These are phyloP conservation scores for Amaranthus cruentus DNA, from an alignment of 148 eudicot genomes.

Conservation along the genomic window DNA sequence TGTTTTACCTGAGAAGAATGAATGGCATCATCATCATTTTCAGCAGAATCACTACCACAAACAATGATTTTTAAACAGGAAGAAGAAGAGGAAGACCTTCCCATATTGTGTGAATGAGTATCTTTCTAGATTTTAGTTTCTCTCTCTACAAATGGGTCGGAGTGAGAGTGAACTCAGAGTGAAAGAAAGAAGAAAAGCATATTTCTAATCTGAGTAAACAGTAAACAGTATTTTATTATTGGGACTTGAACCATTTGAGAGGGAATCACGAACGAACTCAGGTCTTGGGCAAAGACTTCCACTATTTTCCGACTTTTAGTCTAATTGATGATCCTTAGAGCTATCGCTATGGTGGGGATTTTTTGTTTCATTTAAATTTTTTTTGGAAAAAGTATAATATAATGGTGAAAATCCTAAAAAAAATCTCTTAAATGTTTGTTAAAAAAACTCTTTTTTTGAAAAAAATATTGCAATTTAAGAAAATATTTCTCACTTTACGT, in stretches of 20 bases:
- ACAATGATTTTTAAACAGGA: constrained; percentile 75
- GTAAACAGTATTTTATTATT: background rate
- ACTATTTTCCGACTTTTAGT: too few species aligned
- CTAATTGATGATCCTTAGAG: too few species aligned
- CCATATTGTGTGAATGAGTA: constrained; percentile 4
- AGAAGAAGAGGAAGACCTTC: constrained; percentile 17
- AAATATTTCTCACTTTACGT: too few species aligned
- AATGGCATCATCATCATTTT: constrained; percentile 33
- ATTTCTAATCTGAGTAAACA: background rate
- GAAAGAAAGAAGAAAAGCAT: background rate
- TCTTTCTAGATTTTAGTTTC: background rate
- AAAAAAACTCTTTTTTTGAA: too few species aligned
- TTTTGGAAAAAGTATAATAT: too few species aligned
- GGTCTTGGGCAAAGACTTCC: too few species aligned
- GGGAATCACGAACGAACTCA: constrained; percentile 3
- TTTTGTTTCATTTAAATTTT: too few species aligned
- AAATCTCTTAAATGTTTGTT: too few species aligned
- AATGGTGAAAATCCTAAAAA: too few species aligned
- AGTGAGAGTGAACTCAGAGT: background rate
- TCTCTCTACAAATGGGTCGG: background rate
- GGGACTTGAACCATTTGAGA: constrained; percentile 13
- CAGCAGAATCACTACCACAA: constrained; percentile 58
- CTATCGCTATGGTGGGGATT: too few species aligned
- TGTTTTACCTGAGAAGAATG: constrained; percentile 42
- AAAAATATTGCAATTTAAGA: too few species aligned